Conservation (phyloP, 169 alveolate species). For the Plasmodium falciparum region DNA sequence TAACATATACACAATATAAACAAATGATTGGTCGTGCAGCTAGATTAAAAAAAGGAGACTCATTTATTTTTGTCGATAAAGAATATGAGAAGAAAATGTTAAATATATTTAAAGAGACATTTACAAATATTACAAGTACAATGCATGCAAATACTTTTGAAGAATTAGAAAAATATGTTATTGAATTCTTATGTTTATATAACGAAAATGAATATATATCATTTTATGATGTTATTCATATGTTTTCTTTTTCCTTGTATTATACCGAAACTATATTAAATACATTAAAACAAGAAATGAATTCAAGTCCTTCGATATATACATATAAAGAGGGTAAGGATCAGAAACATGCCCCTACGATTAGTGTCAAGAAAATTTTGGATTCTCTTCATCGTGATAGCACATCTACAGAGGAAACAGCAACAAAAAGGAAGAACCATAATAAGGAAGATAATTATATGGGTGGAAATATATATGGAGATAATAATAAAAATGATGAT, state of each 20-base stretch:
- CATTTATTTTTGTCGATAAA: constrained; percentile 46
- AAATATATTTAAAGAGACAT: constrained; percentile 20
- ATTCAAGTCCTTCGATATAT: too few species aligned
- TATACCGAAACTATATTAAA: constrained; percentile 3
- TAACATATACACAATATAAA: constrained; percentile 55
- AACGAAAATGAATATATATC: constrained; percentile 6
- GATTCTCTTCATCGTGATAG: too few species aligned
- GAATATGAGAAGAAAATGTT: constrained; percentile 41
- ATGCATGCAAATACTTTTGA: constrained; percentile 32
- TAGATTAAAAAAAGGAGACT: constrained; percentile 62
- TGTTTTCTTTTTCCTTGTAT: constrained; percentile 37
- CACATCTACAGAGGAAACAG: too few species aligned
- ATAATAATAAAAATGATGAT: too few species aligned
- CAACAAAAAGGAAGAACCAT: too few species aligned
- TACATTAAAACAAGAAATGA: neutral
- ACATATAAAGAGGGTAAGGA: too few species aligned
- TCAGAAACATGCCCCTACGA: too few species aligned
- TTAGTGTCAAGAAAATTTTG: too few species aligned
- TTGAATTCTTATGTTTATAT: constrained; percentile 39
- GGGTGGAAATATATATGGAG: too few species aligned
- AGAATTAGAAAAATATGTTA: constrained; percentile 23
- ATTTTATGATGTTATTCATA: constrained; percentile 1
- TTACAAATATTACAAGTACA: constrained; percentile 47
- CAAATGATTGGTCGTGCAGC: constrained; percentile 77
- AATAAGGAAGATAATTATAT: too few species aligned